Base-by-base conservation (phyloP, 2,329 filamentous ascomycete genomes). In the Cladosporium sphaerospermum region DNA sequence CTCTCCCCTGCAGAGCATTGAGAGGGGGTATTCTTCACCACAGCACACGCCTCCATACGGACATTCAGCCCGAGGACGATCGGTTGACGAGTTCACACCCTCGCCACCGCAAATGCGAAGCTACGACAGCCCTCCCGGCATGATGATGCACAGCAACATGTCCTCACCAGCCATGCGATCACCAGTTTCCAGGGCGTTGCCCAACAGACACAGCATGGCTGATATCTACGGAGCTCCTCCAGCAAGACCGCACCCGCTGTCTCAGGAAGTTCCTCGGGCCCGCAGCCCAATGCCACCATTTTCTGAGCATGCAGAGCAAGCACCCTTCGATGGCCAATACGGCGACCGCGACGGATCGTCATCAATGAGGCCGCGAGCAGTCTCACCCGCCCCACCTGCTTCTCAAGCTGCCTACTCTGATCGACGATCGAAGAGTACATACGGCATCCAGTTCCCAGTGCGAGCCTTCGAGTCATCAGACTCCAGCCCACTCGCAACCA, bases 401-500 rank as follows among this genome's bases (percentile, higher is more conserved):
- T 51, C 55, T 28, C 45, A 59, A 37, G 57, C 58, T 31, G 56
- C 58, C 3, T 50, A 58, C 28, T 53, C 53, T 14, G 52, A 60
- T 28, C 44, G 53, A 8, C 53, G 57, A 14, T 45, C 61, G 8
- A 55, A 58, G 31, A 66, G 56, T 53, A 53, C 61, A 37, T 68
- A 66, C 54, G 62, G 57, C 50, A 57, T 68, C 11, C 65, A 66
- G 45, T 59, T 60, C 45, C 65, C 65, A 19, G 62, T 68, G 10
- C 61, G 63, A 37, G 61, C 64, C 2, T 64, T 65, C 36, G 66
- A 66, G 32, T 64, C 64, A 4, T 61, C 62, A 11, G 63, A 67
- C 52, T 54, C 57, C 3, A 78, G 72, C 42, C 77, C 77, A 11
- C 68, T 65, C 7, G 65, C 45, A 54, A 69, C 39, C 57, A 67